Evolutionary conservation across 345 rosid species (phyloP).

Genomic region (Populus tremula): DNA sequence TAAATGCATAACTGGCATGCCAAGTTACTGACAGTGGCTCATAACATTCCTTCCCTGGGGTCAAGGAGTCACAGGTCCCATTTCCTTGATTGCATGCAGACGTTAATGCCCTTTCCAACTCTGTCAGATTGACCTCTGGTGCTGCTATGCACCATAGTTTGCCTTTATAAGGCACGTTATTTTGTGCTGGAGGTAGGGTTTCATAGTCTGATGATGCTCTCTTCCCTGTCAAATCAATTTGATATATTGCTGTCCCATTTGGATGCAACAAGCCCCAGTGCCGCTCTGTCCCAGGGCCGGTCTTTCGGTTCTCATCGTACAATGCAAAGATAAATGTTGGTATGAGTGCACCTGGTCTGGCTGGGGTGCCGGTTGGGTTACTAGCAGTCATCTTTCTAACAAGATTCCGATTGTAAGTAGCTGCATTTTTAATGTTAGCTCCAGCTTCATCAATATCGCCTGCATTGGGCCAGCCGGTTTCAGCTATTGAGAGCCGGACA

Average conservation of each 20-base stretch:
- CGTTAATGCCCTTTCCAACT: slow-evolving; percentile 37
- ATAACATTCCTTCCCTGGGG: slow-evolving; percentile 55
- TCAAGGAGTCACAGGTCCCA: slow-evolving; percentile 50
- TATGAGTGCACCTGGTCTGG: slow-evolving; percentile 51
- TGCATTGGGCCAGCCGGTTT: slow-evolving; percentile 81
- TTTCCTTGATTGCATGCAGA: slow-evolving; percentile 49
- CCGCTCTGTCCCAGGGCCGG: slow-evolving; percentile 72
- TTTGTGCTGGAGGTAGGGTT: slow-evolving; percentile 43
- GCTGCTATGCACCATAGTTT: slow-evolving; percentile 64
- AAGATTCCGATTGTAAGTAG: slow-evolving; percentile 70
- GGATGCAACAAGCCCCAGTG: slow-evolving; percentile 66
- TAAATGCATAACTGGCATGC: slow-evolving; percentile 80
- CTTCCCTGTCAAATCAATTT: slow-evolving; percentile 55
- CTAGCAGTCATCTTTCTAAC: slow-evolving; percentile 41
- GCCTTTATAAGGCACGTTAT: slow-evolving; percentile 54
- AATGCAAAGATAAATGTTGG: slow-evolving; percentile 66
- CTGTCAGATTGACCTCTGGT: slow-evolving; percentile 33
- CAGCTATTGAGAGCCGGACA: slow-evolving; percentile 53
- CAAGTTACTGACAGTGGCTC: slow-evolving; percentile 45
- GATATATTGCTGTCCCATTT: slow-evolving; percentile 46
- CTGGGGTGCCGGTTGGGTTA: slow-evolving; percentile 66
- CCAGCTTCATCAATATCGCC: slow-evolving; percentile 72
- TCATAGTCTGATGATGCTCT: slow-evolving; percentile 19
- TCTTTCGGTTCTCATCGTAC: slow-evolving; percentile 63
- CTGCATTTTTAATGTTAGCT: slow-evolving; percentile 66